Evolutionary conservation across 2,329 filamentous ascomycete genomes (phyloP).

Genomic region (Zymoseptoria pseudotritici): DNA sequence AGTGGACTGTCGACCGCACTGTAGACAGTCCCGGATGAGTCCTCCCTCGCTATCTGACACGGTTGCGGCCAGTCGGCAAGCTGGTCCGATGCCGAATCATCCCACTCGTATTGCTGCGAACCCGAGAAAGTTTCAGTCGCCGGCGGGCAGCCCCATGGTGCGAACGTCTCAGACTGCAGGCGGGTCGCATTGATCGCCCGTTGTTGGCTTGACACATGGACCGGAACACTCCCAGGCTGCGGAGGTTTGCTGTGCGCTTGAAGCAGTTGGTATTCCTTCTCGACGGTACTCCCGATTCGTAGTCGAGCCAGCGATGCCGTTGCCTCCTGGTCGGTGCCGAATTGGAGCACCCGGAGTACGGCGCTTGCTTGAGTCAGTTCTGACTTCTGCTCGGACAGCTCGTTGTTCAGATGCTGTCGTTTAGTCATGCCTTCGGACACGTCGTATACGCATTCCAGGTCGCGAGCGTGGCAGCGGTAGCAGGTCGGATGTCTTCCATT

Average conservation of each 20-base stretch:
- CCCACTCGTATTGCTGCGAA: background rate
- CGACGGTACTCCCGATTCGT: conserved; percentile 15
- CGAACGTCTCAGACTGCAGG: background rate
- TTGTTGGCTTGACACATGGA: no score
- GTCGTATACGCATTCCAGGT: conserved; percentile 15
- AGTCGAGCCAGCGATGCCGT: conserved; percentile 16
- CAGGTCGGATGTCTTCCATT: conserved; percentile 16
- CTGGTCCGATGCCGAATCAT: background rate
- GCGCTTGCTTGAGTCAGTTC: conserved; percentile 10
- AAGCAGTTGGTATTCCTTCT: conserved; percentile 1
- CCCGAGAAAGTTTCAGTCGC: background rate
- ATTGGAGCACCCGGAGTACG: conserved; percentile 13
- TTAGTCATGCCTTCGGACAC: conserved; percentile 18
- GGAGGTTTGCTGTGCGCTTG: background rate
- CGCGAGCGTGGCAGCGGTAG: conserved; percentile 6
- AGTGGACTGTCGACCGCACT: background rate
- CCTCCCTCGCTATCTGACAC: background rate
- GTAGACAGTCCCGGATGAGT: background rate
- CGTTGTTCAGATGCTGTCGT: conserved; percentile 15
- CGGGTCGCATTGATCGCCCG: background rate
- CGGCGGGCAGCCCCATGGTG: background rate
- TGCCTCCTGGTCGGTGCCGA: conserved; percentile 16
- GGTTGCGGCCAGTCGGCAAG: background rate
- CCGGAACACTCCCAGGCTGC: no score
- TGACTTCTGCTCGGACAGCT: conserved; percentile 9